phyloP scores from a whole-genome alignment of 1,139 yeast species.

The Scheffersomyces cryptocercus region DNA sequence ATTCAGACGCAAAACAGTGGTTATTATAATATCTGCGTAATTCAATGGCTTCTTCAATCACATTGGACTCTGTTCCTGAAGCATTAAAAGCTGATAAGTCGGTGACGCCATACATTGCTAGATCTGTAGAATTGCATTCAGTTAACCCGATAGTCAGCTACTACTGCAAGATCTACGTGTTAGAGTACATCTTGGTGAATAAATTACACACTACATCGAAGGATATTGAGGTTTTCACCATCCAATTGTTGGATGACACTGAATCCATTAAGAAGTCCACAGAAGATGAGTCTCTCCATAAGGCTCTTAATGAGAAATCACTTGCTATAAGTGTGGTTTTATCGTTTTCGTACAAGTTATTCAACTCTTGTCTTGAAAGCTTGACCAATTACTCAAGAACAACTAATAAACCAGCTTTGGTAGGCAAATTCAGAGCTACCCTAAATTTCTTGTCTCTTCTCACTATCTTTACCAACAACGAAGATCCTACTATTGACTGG shows the following conservation, averaged over 20 bases:
- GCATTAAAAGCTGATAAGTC: constrained; percentile 33
- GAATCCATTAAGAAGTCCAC: constrained; percentile 47
- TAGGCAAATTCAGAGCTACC: constrained; percentile 38
- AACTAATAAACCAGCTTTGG: constrained; percentile 26
- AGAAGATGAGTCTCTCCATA: constrained; percentile 29
- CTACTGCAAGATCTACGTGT: constrained; percentile 62
- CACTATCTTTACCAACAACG: constrained; percentile 27
- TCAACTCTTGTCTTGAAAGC: constrained; percentile 46
- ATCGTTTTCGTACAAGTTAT: constrained; percentile 61
- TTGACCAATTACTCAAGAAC: constrained; percentile 26
- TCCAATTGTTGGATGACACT: constrained; percentile 60
- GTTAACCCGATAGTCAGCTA: constrained; percentile 59
- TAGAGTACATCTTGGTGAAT: constrained; percentile 61
- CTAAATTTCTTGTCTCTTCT: constrained; percentile 37
- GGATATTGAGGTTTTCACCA: constrained; percentile 58
- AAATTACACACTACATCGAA: constrained; percentile 56
- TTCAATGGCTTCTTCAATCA: constrained; percentile 3
- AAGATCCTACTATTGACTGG: constrained; percentile 31
- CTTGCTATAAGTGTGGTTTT: constrained; percentile 60
- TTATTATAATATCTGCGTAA: no score
- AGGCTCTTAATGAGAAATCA: constrained; percentile 56
- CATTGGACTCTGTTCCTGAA: constrained; percentile 26
- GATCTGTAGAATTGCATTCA: constrained; percentile 51
- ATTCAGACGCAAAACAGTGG: no score
- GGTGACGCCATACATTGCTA: constrained; percentile 44